Evolutionary conservation across 2,329 filamentous ascomycete species (phyloP).

Genomic region (Sarocladiaceae sp.): DNA sequence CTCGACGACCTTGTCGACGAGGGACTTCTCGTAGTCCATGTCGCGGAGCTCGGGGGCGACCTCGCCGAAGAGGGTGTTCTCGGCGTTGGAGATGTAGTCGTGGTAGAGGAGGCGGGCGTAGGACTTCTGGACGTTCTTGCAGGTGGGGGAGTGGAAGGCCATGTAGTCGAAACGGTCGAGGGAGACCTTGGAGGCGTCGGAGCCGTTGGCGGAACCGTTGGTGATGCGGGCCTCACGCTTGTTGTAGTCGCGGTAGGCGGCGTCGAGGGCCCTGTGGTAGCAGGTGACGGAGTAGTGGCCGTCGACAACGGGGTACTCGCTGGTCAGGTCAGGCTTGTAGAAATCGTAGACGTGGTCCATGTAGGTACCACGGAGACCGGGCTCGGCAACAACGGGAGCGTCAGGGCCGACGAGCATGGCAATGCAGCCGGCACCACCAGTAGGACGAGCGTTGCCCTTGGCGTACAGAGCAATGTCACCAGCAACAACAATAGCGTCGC

Average conservation of each 20-base stretch:
- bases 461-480: slow-evolving; percentile 84
- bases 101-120: slow-evolving; percentile 83
- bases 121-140: slow-evolving; percentile 83
- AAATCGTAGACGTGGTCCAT: slow-evolving; percentile 86
- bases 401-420: slow-evolving; percentile 76
- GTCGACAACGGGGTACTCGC: slow-evolving; percentile 83
- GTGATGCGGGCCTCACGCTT: slow-evolving; percentile 63
- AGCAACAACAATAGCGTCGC: slow-evolving; percentile 74
- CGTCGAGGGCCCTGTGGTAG: slow-evolving; percentile 77
- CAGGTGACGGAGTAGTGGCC: slow-evolving; percentile 79
- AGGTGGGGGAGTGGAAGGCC: slow-evolving; percentile 78
- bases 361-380: slow-evolving; percentile 74
- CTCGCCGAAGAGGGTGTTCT: slow-evolving; percentile 64
- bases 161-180: slow-evolving; percentile 83
- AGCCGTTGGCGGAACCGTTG: slow-evolving; percentile 53
- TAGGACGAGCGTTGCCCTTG: slow-evolving; percentile 77
- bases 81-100: slow-evolving; percentile 71
- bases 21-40: slow-evolving; percentile 73
- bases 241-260: slow-evolving; percentile 76
- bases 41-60: slow-evolving; percentile 73
- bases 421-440: slow-evolving; percentile 74
- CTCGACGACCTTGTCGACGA: slow-evolving; percentile 78
- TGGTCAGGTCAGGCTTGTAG: slow-evolving; percentile 84
- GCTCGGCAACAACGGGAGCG: slow-evolving; percentile 72
- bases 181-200: slow-evolving; percentile 48